Base-by-base conservation (phyloP, 1,284 basidiomycete species). In the Ceratobasidium sp. region DNA sequence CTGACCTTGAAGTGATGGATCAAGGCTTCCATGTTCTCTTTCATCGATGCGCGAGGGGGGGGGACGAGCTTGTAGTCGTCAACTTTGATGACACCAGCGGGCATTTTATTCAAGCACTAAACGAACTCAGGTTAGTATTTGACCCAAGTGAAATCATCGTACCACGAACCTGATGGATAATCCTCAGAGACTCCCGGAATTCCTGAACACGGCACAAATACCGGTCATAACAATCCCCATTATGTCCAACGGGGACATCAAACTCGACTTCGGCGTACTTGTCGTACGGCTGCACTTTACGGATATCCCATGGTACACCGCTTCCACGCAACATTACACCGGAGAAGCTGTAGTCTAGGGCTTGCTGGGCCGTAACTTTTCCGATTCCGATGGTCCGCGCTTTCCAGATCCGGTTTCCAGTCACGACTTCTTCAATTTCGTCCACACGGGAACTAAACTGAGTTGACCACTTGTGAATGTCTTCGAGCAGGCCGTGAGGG, bases 241-340 rank as follows among this genome's bases (percentile, higher is more conserved):
- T 94, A 84, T 90, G 92, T 69, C 96, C 96, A 52, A 99, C 90
- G 20, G 97, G 96, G 42, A 99, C 83, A 76, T 99, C 95, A 76
- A 99, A 98, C 77, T 99, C 96, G 75, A 98, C 95, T 86, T 98
- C 89, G 76, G 93, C 94, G 78, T 99, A 98, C 77, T 95, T 96
- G 78, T 99, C 96, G 78, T 99, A 99, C 25, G 96, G 96, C 31
- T 87, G 84, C 29, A 93, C 87, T 82, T 96, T 98, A 74, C 94
- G 83, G 73, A 99, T 82, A 80, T 98, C 96, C 96, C 97, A 99
- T 54, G 93, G 89, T 42, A 99, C 83, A 73, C 96, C 97, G 73
- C 90, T 93, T 8, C 96, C 96, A 72, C 96, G 85, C 31, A 98
- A 82, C 96, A 99, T 99, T 76, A 98, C 96, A 74, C 97, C 96